Conservation (phyloP, 495 filamentous ascomycete species). For the Xylaria sp. region DNA sequence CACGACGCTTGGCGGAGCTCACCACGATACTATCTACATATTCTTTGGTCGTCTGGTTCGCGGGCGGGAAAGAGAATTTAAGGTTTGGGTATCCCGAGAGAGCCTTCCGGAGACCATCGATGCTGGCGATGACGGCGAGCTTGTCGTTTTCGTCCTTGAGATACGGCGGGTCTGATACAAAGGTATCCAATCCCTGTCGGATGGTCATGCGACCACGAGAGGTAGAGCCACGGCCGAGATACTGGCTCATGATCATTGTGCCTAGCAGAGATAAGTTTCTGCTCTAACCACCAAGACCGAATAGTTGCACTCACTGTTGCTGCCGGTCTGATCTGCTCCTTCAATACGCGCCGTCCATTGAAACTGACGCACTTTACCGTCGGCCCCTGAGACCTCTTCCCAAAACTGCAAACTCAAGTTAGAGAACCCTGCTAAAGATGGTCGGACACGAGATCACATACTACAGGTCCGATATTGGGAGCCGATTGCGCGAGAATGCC, state of each 20-base stretch:
- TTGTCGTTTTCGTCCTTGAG: slow-evolving; percentile 62
- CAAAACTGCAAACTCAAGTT: slow-evolving; percentile 47
- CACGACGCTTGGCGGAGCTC: slow-evolving; percentile 61
- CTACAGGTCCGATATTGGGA: slow-evolving; percentile 69
- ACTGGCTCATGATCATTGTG: slow-evolving; percentile 69
- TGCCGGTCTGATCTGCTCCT: slow-evolving; percentile 52
- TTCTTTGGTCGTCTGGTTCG: slow-evolving; percentile 56
- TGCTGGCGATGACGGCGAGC: slow-evolving; percentile 57
- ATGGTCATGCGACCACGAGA: slow-evolving; percentile 70
- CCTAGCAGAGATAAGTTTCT: slow-evolving; percentile 38
- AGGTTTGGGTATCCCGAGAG: slow-evolving; percentile 58
- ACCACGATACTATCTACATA: slow-evolving; percentile 61
- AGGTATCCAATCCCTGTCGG: slow-evolving; percentile 59
- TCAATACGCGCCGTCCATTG: slow-evolving; percentile 73
- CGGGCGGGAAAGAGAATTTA: slow-evolving; percentile 58
- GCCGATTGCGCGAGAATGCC: slow-evolving; percentile 75
- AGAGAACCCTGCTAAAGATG: slow-evolving; percentile 1
- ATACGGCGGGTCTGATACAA: slow-evolving; percentile 61
- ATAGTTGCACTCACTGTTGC: slow-evolving; percentile 44
- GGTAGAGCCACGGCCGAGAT: slow-evolving; percentile 69
- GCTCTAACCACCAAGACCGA: neutral
- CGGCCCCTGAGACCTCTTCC: slow-evolving; percentile 64
- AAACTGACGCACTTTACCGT: slow-evolving; percentile 70
- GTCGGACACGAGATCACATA: slow-evolving; percentile 37
- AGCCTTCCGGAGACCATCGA: slow-evolving; percentile 65